Evolutionary conservation across 768 basidiomycete genomes (phyloP), one percentile per base, ranked within the genome.

Genomic region (Omphalotus guepiniiformis): DNA sequence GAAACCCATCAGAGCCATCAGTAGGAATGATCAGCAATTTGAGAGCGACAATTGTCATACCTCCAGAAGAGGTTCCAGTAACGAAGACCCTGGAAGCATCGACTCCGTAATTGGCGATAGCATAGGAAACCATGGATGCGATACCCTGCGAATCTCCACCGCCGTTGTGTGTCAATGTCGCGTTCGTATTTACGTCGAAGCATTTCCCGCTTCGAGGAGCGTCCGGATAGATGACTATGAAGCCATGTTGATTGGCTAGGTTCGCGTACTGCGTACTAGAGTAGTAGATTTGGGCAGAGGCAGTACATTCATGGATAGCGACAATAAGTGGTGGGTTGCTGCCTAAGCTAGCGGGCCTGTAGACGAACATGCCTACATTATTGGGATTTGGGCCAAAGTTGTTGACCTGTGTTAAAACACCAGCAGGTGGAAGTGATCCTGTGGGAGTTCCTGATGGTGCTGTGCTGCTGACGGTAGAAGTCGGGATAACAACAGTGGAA

Each of bases 71-170:
- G 2, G 69, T 69, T 13, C 78, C 79, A 27, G 74, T 75, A 22
- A 69, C 71, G 58, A 72, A 80, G 48, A 80, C 77, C 30, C 68
- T 66, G n/a, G 49, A 55, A 3, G 73, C 30, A 51, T 78, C 71
- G 32, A 76, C 76, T 27, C 66, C 67, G 49, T 65, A 77, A 62
- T 66, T 76, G 18, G 62, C 42, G 39, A 80, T 73, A 13, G 78
- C 74, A 53, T 69, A 79, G 32, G 68, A 63, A 29, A 74, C 68
- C 58, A 70, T 68, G 18, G 64, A 71, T 0, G 67, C 75, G 51
- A 81, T 78, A 6, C 65, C 75, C 21, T 73, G 65, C 6, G 78
- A 78, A 59, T 82, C 79, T 19, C 78, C 73, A 5, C 79, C 79
- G 12, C 63, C 72, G 55, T 80, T 68, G 56, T 80, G 79, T 16